Evolutionary conservation across 192 early-diverging fungal species (phyloP), one percentile per base, ranked within the genome.

Genomic region (Umbelopsis ramanniana): DNA sequence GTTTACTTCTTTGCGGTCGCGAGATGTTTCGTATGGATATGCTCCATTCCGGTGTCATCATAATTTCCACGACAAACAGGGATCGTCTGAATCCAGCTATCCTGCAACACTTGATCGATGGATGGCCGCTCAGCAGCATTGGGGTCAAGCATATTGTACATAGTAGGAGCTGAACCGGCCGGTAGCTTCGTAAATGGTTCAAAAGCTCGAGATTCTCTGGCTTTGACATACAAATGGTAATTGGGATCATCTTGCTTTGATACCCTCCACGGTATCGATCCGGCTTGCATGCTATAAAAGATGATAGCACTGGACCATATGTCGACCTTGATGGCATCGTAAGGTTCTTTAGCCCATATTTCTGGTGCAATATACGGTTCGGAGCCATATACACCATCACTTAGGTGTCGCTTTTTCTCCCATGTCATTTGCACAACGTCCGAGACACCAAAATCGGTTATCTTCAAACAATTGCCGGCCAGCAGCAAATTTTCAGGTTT

Each of bases 331-430:
- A 94, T 91, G 9, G 91, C 93, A 79, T 99, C 95, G 74, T 99
- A 99, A 68, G 91, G 90, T 72, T 90, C 89, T 55, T 76, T 79
- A 2, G 76, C 47, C 73, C 91, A 94, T 81, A 86, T 86, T 83
- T 97, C 97, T 6, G 97, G 97, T 17, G 97, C 96, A 84, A 98
- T 97, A 78, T 97, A 98, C 6, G 96, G 95, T 47, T 93, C 94
- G 11, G 92, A 93, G 21, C 97, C 97, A 75, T 93, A 95, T 37
- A 96, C 76, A 10, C 97, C 97, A 70, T 89, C 87, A 54, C 93
- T 93, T 68, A 94, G 87, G 72, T 92, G 91, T 43, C 85, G 66
- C 37, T 78, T 72, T 10, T 57, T 48, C 23, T 75, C 53, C 68
- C 74, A 69, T 7, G 54, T 81, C 84, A 77, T 94, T 86, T 92